Evolutionary conservation across 2,329 filamentous ascomycete species (phyloP), one percentile per base, ranked within the genome.

Genomic region (Albophoma yamanashiensis): DNA sequence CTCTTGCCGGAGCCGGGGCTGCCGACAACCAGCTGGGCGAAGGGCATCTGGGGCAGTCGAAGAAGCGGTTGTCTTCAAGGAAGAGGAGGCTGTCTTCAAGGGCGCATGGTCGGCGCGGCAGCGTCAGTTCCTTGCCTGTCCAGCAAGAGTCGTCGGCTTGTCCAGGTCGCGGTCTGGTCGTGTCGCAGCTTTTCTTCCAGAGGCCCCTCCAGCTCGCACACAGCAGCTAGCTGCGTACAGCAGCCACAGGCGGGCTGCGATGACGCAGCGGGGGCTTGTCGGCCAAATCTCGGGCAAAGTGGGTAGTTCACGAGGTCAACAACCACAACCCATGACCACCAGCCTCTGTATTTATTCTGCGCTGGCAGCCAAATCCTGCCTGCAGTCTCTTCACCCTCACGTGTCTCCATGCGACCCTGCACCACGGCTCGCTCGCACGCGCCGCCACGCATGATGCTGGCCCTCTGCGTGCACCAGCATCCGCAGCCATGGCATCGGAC

Each of bases 1-100:
- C 92, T 97, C 78, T 99, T 99, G 62, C 94, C 94, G 38, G 92
- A 87, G 68, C 94, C 94, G 8, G 94, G 94, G 66, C 92, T 93
- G n/a, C 94, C 94, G 68, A 96, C 86, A 43, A 96, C 86, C 52
- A 97, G 86, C 77, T 96, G 89, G 61, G 80, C 83, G 68, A 86
- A 86, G 57, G 83, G 82, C 83, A 86, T 86, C 36, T 67, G 34
- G 43, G 43, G 27, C 27, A 22, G 42, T 68, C 64, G 34, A 62
- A 57, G 57, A 58, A 52, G 58, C 56, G 39, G 17, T 55, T 52
- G 25, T 47, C 57, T 57, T 70, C 66, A 70, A 65, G 63, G 59
- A 62, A 57, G 57, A 58, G 47, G 58, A 57, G 39, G 17, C 53
- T 52, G 25, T 47, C 57, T 57, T 70, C 66, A 70, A 65, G 63